phyloP scores from a whole-genome alignment of 768 basidiomycete species.

The Kondoa subrosea region DNA sequence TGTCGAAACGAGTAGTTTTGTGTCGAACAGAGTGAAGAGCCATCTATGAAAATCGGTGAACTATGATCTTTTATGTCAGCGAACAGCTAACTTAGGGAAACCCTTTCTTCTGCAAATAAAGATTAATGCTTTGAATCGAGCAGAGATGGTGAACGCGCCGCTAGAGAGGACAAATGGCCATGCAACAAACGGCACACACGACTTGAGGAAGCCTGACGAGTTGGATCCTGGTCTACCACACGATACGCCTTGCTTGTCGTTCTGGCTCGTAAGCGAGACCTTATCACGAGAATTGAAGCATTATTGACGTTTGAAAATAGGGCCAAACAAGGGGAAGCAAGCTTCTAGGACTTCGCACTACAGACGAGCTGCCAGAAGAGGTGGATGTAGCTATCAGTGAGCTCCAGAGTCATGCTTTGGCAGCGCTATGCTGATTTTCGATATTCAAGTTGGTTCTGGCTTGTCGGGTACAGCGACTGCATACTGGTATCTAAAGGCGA shows the following conservation, averaged over 20 bases:
- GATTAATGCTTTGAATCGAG: constrained; percentile 94
- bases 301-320: not conserved
- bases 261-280: not conserved
- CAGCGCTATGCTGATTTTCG: not conserved
- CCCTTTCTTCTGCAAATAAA: constrained; percentile 91
- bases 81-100: constrained; percentile 85
- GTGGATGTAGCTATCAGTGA: not conserved
- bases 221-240: not conserved
- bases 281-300: not conserved
- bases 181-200: too few relatives aligned
- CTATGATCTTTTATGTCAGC: not conserved
- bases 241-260: not conserved
- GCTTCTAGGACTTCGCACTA: not conserved
- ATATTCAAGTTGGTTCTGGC: not conserved
- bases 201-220: too few relatives aligned
- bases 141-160: too few relatives aligned
- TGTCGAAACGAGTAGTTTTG: constrained; percentile 87
- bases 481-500: not conserved
- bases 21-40: constrained; percentile 98
- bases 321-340: not conserved
- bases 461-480: not conserved
- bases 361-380: not conserved
- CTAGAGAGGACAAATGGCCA: too few relatives aligned
- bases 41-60: constrained; percentile 43
- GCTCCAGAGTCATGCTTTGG: not conserved